These are phyloP conservation scores for Sphagnurus paluster DNA, from an alignment of 1,284 basidiomycete genomes.

Conservation along the genomic window DNA sequence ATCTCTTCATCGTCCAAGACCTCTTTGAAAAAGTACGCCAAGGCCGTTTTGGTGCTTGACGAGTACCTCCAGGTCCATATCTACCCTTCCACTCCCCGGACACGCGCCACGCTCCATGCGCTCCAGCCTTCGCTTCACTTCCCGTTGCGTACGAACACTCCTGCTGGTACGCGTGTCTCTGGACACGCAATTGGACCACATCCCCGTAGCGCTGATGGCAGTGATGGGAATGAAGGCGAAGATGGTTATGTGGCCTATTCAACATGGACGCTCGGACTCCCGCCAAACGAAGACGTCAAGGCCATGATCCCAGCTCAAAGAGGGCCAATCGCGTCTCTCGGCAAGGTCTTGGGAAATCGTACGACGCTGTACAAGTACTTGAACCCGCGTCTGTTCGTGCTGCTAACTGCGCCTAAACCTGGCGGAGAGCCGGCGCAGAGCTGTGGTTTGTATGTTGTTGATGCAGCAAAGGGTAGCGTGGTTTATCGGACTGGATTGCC, in stretches of 20 bases:
- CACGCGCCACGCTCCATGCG: conserved; percentile 41
- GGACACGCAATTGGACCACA: conserved; percentile 16
- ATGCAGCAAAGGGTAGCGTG: conserved; percentile 76
- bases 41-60: conserved; percentile 63
- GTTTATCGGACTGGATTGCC: conserved; percentile 67
- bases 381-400: conserved; percentile 77
- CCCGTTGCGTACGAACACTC: conserved; percentile 48
- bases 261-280: conserved; percentile 67
- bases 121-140: conserved; percentile 51
- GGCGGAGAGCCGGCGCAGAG: conserved; percentile 17
- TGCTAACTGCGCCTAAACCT: conserved; percentile 53
- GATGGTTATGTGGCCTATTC: conserved; percentile 48
- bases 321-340: conserved; percentile 73
- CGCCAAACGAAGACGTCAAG: conserved; percentile 51
- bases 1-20: not conserved
- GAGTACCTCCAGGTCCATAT: conserved; percentile 64
- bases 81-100: conserved; percentile 59
- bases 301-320: conserved; percentile 46
- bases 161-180: conserved; percentile 24
- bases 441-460: conserved; percentile 77
- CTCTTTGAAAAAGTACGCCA: conserved; percentile 34
- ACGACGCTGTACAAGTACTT: conserved; percentile 94
- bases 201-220: conserved; percentile 7
- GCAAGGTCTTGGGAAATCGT: conserved; percentile 85
- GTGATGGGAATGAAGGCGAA: conserved; percentile 4